Evolutionary conservation across 371 early-diverging fungal species (phyloP).

Genomic region (Blakeslea trispora): DNA sequence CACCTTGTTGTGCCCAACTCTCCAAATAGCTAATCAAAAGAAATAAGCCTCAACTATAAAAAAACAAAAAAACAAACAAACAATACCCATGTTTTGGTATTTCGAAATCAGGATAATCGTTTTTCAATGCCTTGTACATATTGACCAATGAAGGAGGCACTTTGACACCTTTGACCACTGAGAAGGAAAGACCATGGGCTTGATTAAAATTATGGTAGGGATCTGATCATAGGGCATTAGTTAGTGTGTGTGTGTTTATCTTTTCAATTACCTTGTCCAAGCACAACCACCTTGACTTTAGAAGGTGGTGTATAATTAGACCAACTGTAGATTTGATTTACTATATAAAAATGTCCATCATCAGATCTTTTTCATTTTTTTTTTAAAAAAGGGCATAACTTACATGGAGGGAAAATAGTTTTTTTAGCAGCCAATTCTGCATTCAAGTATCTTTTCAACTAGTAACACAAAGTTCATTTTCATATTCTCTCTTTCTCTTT

Average conservation of each 20-base stretch:
- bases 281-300: conserved; percentile 80
- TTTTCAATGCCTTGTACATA: conserved; percentile 86
- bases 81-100: conserved; percentile 63
- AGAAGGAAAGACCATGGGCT: conserved; percentile 93
- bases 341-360: conserved; percentile 20
- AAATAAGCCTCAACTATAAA: background rate
- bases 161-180: conserved; percentile 76
- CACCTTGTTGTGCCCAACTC: conserved; percentile 91
- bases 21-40: conserved; percentile 63
- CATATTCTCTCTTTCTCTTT: background rate
- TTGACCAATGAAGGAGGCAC: conserved; percentile 93
- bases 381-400: conserved; percentile 10
- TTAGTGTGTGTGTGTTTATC: conserved; percentile 13
- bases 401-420: conserved; percentile 76
- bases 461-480: conserved; percentile 4
- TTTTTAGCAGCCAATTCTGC: conserved; percentile 51
- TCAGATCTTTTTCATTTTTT: too few species aligned
- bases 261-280: conserved; percentile 77
- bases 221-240: conserved; percentile 68
- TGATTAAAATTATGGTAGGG: conserved; percentile 95
- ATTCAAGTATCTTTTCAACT: conserved; percentile 74
- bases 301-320: conserved; percentile 67
- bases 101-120: conserved; percentile 68
- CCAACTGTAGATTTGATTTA: conserved; percentile 79
- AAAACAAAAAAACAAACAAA: background rate